These are phyloP conservation scores for Microbotryum lychnidis-dioicae DNA, from an alignment of 1,284 basidiomycete genomes.

Conservation along the genomic window DNA sequence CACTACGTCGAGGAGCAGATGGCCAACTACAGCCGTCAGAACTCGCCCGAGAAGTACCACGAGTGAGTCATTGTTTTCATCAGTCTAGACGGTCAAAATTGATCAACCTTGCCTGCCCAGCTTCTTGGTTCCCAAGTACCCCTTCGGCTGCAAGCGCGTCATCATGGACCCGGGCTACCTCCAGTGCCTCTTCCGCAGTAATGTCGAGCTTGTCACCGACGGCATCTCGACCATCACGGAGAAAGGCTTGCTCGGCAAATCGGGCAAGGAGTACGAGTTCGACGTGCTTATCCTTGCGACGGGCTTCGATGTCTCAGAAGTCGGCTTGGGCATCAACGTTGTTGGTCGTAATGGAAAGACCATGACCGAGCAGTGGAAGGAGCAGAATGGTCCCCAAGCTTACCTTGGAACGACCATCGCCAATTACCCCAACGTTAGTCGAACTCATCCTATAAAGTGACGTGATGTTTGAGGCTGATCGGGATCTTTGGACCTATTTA, in stretches of 20 bases:
- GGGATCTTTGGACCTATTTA: neutral
- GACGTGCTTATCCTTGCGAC: conserved; percentile 28
- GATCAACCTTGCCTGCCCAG: no score
- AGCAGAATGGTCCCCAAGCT: conserved; percentile 17
- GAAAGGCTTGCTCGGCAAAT: conserved; percentile 13
- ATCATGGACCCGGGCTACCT: conserved; percentile 19
- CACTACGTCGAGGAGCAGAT: conserved; percentile 25
- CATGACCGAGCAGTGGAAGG: conserved; percentile 18
- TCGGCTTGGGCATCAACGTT: conserved; percentile 16
- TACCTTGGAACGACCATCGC: conserved; percentile 20
- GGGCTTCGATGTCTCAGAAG: conserved; percentile 21
- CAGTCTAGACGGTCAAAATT: neutral
- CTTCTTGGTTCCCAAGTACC: conserved; percentile 5
- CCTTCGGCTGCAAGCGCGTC: conserved; percentile 5
- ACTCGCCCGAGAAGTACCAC: conserved; percentile 32
- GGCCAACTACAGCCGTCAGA: conserved; percentile 25
- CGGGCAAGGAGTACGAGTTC: conserved; percentile 15
- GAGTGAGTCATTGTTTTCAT: conserved; percentile 23
- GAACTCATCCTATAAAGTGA: conserved; percentile 4
- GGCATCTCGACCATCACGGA: conserved; percentile 25
- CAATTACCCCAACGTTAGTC: conserved; percentile 12
- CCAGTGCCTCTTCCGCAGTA: conserved; percentile 5
- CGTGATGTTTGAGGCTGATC: neutral
- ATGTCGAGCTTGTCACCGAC: conserved; percentile 21
- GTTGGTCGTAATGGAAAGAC: conserved; percentile 10